A percentile compares a stretch with the other conserved stretches of the same genome.
These are phyloP conservation scores for Iris macrosiphon DNA, from an alignment of 106 monocot species.

Conservation along the genomic window DNA sequence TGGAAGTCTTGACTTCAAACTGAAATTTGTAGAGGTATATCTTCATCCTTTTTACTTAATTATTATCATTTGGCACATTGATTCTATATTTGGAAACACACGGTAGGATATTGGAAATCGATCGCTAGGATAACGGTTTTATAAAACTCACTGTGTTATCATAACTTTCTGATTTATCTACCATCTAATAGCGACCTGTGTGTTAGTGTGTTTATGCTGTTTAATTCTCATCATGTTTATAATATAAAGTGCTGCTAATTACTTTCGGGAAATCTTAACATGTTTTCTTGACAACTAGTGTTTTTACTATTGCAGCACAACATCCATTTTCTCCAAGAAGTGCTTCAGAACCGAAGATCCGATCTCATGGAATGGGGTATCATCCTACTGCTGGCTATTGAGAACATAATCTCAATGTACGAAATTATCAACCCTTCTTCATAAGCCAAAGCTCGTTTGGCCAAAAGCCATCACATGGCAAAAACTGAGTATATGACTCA, in stretches of 20 bases:
- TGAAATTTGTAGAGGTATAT: conserved; percentile 80
- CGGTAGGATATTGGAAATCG: too few relatives aligned
- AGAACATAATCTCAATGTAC: conserved; percentile 59
- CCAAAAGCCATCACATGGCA: background rate
- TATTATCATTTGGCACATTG: background rate
- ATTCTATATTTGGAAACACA: too few relatives aligned
- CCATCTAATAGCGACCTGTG: too few relatives aligned
- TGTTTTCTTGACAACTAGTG: background rate
- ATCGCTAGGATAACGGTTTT: background rate
- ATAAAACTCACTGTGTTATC: too few relatives aligned
- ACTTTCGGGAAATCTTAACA: too few relatives aligned
- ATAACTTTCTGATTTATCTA: too few relatives aligned
- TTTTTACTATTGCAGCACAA: conserved; percentile 65
- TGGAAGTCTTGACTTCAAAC: conserved; percentile 71
- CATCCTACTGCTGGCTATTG: conserved; percentile 54
- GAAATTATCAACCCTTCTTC: conserved; percentile 41
- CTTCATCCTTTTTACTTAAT: background rate
- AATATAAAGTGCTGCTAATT: too few relatives aligned
- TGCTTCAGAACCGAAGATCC: conserved; percentile 67
- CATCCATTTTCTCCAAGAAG: conserved; percentile 90
- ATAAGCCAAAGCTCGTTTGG: conserved; percentile 6
- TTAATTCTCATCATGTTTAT: too few relatives aligned
- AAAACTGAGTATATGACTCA: too few relatives aligned
- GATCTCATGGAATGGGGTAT: conserved; percentile 71
- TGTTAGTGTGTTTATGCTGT: too few relatives aligned